Base-by-base conservation (phyloP, 73 alveolate genomes). In the Paraurostyla sp. region DNA sequence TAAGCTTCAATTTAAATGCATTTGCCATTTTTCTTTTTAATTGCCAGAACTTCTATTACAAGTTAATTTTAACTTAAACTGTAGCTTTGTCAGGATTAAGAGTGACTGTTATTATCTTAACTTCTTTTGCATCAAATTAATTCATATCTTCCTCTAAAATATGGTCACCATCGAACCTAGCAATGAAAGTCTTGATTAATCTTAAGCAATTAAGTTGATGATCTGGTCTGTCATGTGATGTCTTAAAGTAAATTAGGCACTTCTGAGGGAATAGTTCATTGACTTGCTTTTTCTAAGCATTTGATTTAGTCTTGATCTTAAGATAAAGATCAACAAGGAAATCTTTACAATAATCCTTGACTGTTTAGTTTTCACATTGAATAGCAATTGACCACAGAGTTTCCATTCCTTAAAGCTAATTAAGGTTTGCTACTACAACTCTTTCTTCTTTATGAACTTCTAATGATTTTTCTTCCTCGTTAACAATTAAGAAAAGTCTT, bases 161-260 rank as follows among this genome's bases (percentile, higher is more conserved):
- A 52, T 90, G 95, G 7, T 82, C 76, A 0, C 95, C 95, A 69
- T 90, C 95, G 48, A 81, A 90, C 25, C 95, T 65, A 32, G 71
- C 23, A 0, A 90, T 59, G 43, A 83, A 90, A 38, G 76, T 90
- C 40, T 82, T 65, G 22, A 90, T 50, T 16, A 90, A 49, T 46
- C 49, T 40, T 42, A 90, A 89, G 63, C 92, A 83, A 49, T 83
- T 60, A 20, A 83, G 65, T 63, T 83, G 20, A n/a, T 63, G 76
- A 20, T 83, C 82, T 6, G 80, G 50, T 63, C 92, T 83, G n/a
- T 62, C 92, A 6, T 20, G 38, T 16, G 75, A 3, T 49, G 11
- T 48, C 43, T 83, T 54, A 46, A 83, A 63, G 75, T 83, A 40
- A 25, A 41, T 33, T 20, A 83, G 60, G 30, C 84, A 83, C 30